A percentile compares a stretch with the other conserved stretches of the same genome.
Conservation (phyloP, 257 asterid species). For the Solanum pinnatisectum region DNA sequence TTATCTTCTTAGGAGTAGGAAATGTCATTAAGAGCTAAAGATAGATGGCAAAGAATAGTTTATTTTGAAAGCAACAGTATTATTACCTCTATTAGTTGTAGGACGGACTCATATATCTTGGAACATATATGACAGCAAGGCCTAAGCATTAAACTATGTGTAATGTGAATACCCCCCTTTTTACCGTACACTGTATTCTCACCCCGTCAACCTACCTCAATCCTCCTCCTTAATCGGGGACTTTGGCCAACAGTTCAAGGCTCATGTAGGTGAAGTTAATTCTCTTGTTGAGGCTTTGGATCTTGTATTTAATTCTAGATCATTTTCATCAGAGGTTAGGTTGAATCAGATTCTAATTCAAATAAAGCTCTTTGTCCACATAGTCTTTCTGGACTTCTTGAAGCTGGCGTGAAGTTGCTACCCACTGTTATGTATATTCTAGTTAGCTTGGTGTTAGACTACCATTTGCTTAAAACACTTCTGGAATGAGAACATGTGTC, state of each 20-base stretch:
- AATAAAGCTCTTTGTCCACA: not conserved
- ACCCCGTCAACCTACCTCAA: not conserved
- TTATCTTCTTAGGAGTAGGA: not conserved
- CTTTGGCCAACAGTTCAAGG: not conserved
- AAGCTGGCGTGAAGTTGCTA: not conserved
- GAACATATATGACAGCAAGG: not conserved
- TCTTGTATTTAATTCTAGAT: not conserved
- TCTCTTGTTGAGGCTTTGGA: not conserved
- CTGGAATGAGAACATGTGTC: not conserved
- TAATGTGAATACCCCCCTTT: not conserved
- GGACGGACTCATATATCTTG: not conserved
- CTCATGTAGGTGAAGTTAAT: not conserved
- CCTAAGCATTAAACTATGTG: not conserved
- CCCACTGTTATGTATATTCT: not conserved
- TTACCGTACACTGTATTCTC: not conserved
- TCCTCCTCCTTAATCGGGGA: not conserved
- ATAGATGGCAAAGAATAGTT: not conserved
- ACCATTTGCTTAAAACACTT: not conserved
- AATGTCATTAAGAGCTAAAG: not conserved
- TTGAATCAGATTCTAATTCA: not conserved
- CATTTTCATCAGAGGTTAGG: not conserved
- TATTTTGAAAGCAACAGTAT: not conserved
- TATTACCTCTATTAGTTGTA: not conserved
- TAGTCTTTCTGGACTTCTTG: not conserved
- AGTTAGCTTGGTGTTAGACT: not conserved